These are phyloP conservation scores for Xylaria intraflava DNA, from an alignment of 495 filamentous ascomycete genomes.

Conservation along the genomic window DNA sequence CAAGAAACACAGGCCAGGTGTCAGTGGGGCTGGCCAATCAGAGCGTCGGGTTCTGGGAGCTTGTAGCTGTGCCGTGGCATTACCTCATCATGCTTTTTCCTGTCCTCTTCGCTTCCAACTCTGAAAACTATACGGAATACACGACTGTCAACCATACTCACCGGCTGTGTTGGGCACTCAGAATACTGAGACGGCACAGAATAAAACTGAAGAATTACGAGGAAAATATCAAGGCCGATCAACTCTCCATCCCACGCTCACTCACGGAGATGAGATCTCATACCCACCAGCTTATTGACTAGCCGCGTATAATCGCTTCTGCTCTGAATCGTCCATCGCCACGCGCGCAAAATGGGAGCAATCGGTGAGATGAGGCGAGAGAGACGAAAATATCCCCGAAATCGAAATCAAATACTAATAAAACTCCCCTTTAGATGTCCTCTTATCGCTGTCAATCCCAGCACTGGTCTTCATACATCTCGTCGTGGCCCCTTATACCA, in stretches of 20 bases:
- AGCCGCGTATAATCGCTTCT: no score
- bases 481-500: constrained; percentile 79
- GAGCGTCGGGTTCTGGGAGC: neutral
- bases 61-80: neutral
- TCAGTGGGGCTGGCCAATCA: constrained; percentile 12
- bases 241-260: no score
- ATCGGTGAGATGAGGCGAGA: constrained; percentile 1
- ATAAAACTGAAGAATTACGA: no score
- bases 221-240: no score
- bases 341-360: constrained; percentile 4
- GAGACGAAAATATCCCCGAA: neutral
- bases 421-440: constrained; percentile 33
- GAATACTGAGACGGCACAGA: no score
- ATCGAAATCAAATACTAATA: neutral
- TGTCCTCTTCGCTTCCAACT: no score
- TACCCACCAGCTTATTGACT: no score
- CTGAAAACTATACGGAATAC: no score
- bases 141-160: no score
- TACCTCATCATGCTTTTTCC: neutral
- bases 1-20: constrained; percentile 21
- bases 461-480: constrained; percentile 68
- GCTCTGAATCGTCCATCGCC: neutral
- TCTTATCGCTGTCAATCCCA: constrained; percentile 55
- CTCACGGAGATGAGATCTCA: no score
- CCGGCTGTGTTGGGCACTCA: no score